These are phyloP conservation scores for Cardamine occulta DNA, from an alignment of 345 rosid genomes.

Conservation along the genomic window DNA sequence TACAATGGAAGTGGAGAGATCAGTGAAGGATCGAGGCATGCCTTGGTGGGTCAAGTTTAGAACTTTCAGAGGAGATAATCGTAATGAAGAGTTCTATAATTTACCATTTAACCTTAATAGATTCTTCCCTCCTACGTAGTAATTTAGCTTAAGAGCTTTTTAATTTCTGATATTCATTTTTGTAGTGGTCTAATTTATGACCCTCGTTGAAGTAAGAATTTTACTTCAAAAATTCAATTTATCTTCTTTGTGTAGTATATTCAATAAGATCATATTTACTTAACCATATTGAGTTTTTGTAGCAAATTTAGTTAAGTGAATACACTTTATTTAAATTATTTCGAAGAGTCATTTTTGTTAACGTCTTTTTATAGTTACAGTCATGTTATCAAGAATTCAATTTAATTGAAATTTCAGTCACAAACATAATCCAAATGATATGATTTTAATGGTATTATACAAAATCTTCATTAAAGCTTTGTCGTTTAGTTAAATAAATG, in stretches of 20 bases:
- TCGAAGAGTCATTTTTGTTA: no score
- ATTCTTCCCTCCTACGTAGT: constrained; percentile 87
- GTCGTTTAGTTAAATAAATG: no score
- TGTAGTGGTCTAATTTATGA: constrained; percentile 13
- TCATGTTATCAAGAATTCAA: no score
- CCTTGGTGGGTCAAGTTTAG: constrained; percentile 98
- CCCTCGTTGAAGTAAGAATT: background rate
- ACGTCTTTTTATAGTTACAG: no score
- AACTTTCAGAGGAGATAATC: constrained; percentile 84
- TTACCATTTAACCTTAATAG: constrained; percentile 94
- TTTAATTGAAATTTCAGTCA: no score
- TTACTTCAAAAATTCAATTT: background rate
- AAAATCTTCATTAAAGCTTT: no score
- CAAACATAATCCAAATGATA: no score
- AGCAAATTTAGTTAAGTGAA: background rate
- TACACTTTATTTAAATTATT: no score
- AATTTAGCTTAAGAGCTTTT: background rate
- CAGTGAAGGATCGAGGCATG: constrained; percentile 93
- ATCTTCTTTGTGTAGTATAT: constrained; percentile 5
- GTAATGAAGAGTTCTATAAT: constrained; percentile 94
- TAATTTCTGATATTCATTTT: constrained; percentile 4
- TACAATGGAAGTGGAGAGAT: constrained; percentile 77
- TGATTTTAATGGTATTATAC: no score
- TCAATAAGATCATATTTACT: background rate
- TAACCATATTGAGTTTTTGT: background rate